These are phyloP conservation scores for Botrytis byssoidea DNA, from an alignment of 2,329 filamentous ascomycete species.

Conservation along the genomic window DNA sequence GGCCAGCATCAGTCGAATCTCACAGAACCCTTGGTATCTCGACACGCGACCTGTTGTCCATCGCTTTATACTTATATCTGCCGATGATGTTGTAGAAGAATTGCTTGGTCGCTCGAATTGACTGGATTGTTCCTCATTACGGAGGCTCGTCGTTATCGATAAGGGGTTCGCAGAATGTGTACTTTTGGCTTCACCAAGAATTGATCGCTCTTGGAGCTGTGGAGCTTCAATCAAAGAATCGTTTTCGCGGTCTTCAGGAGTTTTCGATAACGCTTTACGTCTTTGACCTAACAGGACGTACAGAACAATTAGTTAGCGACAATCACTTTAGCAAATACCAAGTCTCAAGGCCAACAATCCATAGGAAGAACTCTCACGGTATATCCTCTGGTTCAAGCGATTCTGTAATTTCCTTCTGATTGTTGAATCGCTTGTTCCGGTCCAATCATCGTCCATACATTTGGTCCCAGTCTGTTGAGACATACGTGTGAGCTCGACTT, in stretches of 20 bases:
- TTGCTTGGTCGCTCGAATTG: neutral
- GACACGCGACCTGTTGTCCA: neutral
- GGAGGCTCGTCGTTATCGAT: neutral
- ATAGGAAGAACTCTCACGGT: conserved; percentile 39
- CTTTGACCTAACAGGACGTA: neutral
- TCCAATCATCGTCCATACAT: conserved; percentile 47
- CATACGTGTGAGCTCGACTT: neutral
- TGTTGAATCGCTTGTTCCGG: conserved; percentile 45
- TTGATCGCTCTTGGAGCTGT: neutral
- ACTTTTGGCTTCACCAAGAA: neutral
- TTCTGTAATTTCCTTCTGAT: conserved; percentile 46
- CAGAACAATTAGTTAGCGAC: conserved; percentile 5
- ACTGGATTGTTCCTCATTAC: neutral
- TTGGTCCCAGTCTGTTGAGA: conserved; percentile 37
- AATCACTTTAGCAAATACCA: neutral
- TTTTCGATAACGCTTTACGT: neutral
- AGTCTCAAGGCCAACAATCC: neutral
- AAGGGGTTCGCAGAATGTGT: neutral
- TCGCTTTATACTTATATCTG: neutral
- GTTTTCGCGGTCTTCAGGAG: neutral
- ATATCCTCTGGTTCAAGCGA: conserved; percentile 48
- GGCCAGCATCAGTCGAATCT: neutral
- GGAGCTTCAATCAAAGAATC: neutral
- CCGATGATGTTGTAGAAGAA: neutral
- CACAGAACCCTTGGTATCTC: neutral